Evolutionary conservation across 805 yeast genomes (phyloP).

Genomic region (Cyberlindnera sargentensis): DNA sequence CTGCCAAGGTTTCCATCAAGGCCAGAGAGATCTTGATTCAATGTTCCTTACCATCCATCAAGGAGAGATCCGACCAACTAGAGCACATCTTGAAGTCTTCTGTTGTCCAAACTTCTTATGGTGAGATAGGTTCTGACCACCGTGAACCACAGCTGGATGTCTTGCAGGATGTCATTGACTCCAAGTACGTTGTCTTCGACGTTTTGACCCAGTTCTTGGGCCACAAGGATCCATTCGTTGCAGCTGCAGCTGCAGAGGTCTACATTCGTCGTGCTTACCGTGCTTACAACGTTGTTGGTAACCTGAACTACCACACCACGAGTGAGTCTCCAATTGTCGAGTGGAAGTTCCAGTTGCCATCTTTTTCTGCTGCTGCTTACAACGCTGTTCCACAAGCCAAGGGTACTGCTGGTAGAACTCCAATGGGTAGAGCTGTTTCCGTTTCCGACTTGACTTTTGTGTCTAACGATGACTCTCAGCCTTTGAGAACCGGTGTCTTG

Average conservation of each 20-base stretch:
- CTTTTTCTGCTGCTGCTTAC: conserved; percentile 62
- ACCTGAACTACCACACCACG: conserved; percentile 55
- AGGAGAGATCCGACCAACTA: conserved; percentile 94
- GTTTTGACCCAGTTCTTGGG: conserved; percentile 88
- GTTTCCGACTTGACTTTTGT: conserved; percentile 88
- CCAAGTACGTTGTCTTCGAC: conserved; percentile 93
- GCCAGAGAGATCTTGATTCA: conserved; percentile 95
- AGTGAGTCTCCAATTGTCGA: conserved; percentile 61
- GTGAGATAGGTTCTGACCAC: conserved; percentile 71
- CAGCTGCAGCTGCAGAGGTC: conserved; percentile 94
- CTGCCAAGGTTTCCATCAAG: conserved; percentile 89
- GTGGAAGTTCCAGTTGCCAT: conserved; percentile 86
- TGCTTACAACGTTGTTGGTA: conserved; percentile 85
- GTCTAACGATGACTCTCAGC: conserved; percentile 60
- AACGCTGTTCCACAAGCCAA: conserved; percentile 54
- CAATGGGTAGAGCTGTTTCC: conserved; percentile 80
- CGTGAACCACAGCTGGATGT: conserved; percentile 75
- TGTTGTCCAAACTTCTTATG: conserved; percentile 84
- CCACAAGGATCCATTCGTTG: conserved; percentile 78
- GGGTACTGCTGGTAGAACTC: conserved; percentile 32
- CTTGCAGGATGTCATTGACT: conserved; percentile 88
- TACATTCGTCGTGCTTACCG: conserved; percentile 95
- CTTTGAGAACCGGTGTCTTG: conserved; percentile 77
- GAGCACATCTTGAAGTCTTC: conserved; percentile 92
- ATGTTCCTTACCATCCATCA: conserved; percentile 92